These are phyloP conservation scores for Phaeosphaeriaceae sp. DNA, from an alignment of 2,329 filamentous ascomycete genomes.

Conservation along the genomic window DNA sequence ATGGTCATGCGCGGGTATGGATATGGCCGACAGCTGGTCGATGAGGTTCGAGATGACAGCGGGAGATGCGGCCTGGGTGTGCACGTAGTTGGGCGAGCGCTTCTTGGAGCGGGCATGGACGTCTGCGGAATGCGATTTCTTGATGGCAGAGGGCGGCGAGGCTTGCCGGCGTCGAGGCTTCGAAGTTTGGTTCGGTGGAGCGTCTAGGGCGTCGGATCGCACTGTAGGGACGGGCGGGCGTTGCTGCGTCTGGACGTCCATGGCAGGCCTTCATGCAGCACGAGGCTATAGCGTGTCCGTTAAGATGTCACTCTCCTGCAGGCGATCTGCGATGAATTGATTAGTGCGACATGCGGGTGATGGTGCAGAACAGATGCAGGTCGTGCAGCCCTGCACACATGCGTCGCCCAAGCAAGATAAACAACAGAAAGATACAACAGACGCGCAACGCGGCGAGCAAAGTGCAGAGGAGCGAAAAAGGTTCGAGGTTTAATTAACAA, in stretches of 20 bases:
- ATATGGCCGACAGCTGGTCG: slow-evolving; percentile 67
- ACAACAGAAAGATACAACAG: not conserved
- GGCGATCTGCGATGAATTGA: not conserved
- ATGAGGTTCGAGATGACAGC: slow-evolving; percentile 74
- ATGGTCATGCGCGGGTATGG: slow-evolving; percentile 71
- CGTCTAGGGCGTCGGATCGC: slow-evolving; percentile 23
- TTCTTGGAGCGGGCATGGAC: slow-evolving; percentile 29
- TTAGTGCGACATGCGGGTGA: slow-evolving; percentile 5
- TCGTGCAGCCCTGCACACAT: not conserved
- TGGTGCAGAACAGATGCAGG: not conserved
- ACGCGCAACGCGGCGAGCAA: not conserved
- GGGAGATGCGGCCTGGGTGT: slow-evolving; percentile 60
- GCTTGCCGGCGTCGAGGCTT: slow-evolving; percentile 35
- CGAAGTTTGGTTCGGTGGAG: slow-evolving; percentile 28
- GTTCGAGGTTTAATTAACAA: not conserved
- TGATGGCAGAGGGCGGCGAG: slow-evolving; percentile 33
- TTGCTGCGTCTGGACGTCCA: slow-evolving; percentile 30
- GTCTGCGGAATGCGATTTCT: slow-evolving; percentile 7
- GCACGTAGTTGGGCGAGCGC: slow-evolving; percentile 46
- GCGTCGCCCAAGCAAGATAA: not conserved
- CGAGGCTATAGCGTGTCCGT: slow-evolving; percentile 1
- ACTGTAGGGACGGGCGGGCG: slow-evolving; percentile 26
- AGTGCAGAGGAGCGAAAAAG: not conserved
- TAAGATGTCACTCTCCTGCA: slow-evolving; percentile 4
- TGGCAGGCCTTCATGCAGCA: slow-evolving; percentile 15